phyloP scores from a whole-genome alignment of 345 rosid species.

The Gossypium stocksii region DNA sequence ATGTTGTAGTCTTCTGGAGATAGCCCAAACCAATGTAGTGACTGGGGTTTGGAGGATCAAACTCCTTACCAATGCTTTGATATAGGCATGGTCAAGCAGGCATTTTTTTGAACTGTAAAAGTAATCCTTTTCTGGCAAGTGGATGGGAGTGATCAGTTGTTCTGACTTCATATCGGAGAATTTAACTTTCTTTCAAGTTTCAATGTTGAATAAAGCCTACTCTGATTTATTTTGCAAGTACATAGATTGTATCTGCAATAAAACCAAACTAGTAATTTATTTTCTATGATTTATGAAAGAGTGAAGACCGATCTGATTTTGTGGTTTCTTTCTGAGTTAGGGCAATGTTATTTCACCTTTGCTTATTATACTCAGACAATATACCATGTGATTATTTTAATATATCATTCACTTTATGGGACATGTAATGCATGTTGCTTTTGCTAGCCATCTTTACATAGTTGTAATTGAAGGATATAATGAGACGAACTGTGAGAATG shows the following conservation, averaged over 20 bases:
- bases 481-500: background rate
- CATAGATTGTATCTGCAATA: background rate
- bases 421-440: background rate
- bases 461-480: background rate
- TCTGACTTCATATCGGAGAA: background rate
- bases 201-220: background rate
- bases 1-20: background rate
- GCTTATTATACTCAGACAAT: too few relatives aligned
- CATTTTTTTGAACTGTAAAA: slow-evolving; percentile 8
- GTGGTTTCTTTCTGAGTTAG: background rate
- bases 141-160: background rate
- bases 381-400: background rate
- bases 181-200: background rate
- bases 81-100: background rate
- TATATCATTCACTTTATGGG: background rate
- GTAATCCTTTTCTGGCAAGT: background rate
- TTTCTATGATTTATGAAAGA: background rate
- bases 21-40: slow-evolving; percentile 9
- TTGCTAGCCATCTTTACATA: background rate
- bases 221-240: background rate
- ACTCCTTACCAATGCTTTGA: slow-evolving; percentile 6
- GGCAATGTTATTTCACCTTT: background rate
- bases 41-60: slow-evolving; percentile 7
- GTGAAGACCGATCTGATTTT: background rate
- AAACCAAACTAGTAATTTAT: background rate